Conservation (phyloP, 2,329 filamentous ascomycete species). For the Trichophaea hybrida region DNA sequence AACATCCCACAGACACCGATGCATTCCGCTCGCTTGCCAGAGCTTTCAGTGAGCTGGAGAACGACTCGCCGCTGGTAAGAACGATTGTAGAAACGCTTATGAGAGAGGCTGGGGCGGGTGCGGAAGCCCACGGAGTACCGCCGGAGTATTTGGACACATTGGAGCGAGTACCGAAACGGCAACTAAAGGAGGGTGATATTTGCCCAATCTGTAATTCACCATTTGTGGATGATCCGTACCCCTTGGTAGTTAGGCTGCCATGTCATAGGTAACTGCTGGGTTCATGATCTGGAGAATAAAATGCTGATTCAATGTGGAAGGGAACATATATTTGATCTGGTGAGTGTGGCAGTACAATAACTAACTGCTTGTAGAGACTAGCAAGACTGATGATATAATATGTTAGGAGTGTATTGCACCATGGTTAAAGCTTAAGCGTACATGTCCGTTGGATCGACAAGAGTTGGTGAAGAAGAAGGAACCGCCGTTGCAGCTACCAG, state of each 20-base stretch:
- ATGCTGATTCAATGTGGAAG: not conserved
- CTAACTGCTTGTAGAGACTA: too few relatives aligned
- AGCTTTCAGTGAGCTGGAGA: slow-evolving; percentile 6
- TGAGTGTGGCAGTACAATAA: not conserved
- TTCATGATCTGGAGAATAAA: not conserved
- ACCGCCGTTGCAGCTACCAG: slow-evolving; percentile 11
- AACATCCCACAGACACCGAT: not conserved
- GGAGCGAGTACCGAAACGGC: slow-evolving; percentile 24
- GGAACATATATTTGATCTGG: not conserved
- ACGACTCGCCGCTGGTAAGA: slow-evolving; percentile 15
- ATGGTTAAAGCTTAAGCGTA: slow-evolving; percentile 24
- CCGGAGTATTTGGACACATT: slow-evolving; percentile 23
- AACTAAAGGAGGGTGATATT: slow-evolving; percentile 24
- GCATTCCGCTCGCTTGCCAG: slow-evolving; percentile 10
- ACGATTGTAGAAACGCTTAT: slow-evolving; percentile 19
- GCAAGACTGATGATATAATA: slow-evolving; percentile 19
- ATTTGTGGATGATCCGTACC: slow-evolving; percentile 22
- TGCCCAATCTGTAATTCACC: slow-evolving; percentile 25
- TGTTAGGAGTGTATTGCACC: slow-evolving; percentile 26
- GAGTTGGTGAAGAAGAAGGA: slow-evolving; percentile 24
- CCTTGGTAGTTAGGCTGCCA: slow-evolving; percentile 23
- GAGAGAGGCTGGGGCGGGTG: slow-evolving; percentile 14
- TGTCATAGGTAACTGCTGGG: slow-evolving; percentile 12
- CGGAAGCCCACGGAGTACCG: slow-evolving; percentile 16
- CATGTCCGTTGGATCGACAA: slow-evolving; percentile 24